phyloP scores from a whole-genome alignment of 805 yeast genomes.

The Metschnikowia koreensis region DNA sequence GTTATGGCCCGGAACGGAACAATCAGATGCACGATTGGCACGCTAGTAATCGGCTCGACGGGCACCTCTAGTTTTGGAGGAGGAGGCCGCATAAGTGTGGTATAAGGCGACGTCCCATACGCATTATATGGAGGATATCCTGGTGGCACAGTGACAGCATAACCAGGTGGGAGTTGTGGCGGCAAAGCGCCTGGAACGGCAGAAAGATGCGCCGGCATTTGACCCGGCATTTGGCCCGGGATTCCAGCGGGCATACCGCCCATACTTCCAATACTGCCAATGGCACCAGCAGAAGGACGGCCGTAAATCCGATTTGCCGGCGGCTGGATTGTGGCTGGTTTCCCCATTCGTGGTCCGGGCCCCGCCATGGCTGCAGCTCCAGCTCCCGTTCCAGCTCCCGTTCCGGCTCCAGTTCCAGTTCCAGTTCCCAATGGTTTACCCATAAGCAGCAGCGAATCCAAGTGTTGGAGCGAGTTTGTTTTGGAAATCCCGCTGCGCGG shows the following conservation, averaged over 20 bases:
- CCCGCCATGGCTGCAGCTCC: too few species aligned
- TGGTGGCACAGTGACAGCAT: not conserved
- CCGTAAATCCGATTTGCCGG: conserved; percentile 40
- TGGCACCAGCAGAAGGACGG: not conserved
- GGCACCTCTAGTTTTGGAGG: conserved; percentile 38
- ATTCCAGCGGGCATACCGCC: too few species aligned
- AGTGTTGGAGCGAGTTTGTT: conserved; percentile 7
- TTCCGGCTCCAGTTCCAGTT: too few species aligned
- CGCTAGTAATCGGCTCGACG: conserved; percentile 26
- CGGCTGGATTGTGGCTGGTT: conserved; percentile 46
- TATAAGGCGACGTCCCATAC: conserved; percentile 1
- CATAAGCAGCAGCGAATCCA: conserved; percentile 25
- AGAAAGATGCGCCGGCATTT: not conserved
- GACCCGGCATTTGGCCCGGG: too few species aligned
- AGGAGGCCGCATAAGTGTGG: conserved; percentile 25
- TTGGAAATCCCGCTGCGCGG: conserved; percentile 5
- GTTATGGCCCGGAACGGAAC: conserved; percentile 31
- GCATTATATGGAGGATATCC: conserved; percentile 4
- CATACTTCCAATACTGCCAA: not conserved
- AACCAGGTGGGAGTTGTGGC: conserved; percentile 1
- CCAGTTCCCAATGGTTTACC: too few species aligned
- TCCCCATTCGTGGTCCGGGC: conserved; percentile 48
- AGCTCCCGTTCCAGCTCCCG: too few species aligned
- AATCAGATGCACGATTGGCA: conserved; percentile 21
- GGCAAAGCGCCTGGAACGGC: not conserved